Conservation (phyloP, 768 basidiomycete genomes). For the Kondoa malvinella region DNA sequence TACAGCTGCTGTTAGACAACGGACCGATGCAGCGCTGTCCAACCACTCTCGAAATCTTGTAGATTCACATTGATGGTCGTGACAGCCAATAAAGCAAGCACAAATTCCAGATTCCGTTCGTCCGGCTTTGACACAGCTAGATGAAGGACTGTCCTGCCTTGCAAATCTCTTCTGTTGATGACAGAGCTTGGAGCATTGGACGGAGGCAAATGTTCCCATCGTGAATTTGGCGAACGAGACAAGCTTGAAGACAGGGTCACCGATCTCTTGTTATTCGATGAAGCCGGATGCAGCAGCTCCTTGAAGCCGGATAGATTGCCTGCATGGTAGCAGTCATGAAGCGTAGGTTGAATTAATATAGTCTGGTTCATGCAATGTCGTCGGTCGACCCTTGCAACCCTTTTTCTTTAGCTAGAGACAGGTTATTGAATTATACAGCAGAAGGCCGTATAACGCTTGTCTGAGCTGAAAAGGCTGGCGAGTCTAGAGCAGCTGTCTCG, state of each 20-base stretch:
- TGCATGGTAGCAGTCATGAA: not conserved
- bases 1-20: conserved; percentile 48
- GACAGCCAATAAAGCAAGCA: conserved; percentile 56
- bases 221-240: not conserved
- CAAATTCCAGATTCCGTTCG: conserved; percentile 49
- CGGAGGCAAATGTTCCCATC: no score
- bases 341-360: not conserved
- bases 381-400: not conserved
- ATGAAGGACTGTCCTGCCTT: conserved; percentile 19
- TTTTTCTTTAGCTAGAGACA: no score
- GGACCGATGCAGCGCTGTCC: conserved; percentile 79
- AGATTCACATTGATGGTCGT: conserved; percentile 62
- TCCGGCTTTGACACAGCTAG: conserved; percentile 11
- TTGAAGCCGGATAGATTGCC: not conserved
- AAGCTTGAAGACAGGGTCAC: conserved; percentile 1
- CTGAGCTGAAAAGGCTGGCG: no score
- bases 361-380: conserved; percentile 2
- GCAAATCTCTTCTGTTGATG: conserved; percentile 13
- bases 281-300: not conserved
- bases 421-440: no score
- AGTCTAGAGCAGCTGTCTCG: no score
- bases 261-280: not conserved
- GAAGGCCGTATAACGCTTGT: no score
- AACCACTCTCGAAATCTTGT: conserved; percentile 64
- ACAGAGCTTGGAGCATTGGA: not conserved